Percentiles rank a stretch among this genome's conserved stretches.
Evolutionary conservation across 805 yeast genomes (phyloP).

Genomic region (Diddensiella transvaalensis): DNA sequence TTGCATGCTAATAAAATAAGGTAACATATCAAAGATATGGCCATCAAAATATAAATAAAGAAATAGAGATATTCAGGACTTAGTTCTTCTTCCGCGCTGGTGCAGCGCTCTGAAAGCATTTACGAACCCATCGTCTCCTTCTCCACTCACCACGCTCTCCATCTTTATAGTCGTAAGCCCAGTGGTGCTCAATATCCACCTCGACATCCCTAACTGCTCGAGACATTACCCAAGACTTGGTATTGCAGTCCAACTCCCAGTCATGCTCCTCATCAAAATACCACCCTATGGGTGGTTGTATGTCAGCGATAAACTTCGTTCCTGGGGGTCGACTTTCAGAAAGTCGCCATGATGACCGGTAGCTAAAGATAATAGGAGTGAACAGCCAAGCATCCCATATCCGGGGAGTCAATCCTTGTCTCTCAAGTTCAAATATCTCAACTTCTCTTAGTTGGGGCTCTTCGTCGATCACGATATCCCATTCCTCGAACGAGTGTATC

Average conservation of each 20-base stretch:
- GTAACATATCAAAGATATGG: no score
- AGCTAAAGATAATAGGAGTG: constrained; percentile 54
- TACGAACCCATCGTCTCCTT: constrained; percentile 38
- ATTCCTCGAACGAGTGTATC: constrained; percentile 38
- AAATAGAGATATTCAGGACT: no score
- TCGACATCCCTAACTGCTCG: constrained; percentile 37
- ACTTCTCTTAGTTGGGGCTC: constrained; percentile 59
- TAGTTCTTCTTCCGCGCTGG: constrained; percentile 11
- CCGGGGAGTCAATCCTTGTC: constrained; percentile 55
- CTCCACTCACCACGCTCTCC: constrained; percentile 38
- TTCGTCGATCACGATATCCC: constrained; percentile 60
- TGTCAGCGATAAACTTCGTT: constrained; percentile 47
- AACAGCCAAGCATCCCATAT: constrained; percentile 62
- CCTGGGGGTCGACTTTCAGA: constrained; percentile 65
- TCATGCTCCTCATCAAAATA: constrained; percentile 52
- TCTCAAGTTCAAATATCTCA: constrained; percentile 74
- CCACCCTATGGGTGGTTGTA: constrained; percentile 74
- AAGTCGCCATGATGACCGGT: constrained; percentile 42
- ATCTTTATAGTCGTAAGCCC: constrained; percentile 37
- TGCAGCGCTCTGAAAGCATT: constrained; percentile 28
- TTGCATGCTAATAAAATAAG: no score
- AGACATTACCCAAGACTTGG: constrained; percentile 49
- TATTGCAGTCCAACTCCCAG: constrained; percentile 64
- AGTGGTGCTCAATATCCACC: constrained; percentile 30
- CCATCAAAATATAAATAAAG: no score